Evolutionary conservation across 169 alveolate genomes (phyloP).

Genomic region (Eimeria necatrix): DNA sequence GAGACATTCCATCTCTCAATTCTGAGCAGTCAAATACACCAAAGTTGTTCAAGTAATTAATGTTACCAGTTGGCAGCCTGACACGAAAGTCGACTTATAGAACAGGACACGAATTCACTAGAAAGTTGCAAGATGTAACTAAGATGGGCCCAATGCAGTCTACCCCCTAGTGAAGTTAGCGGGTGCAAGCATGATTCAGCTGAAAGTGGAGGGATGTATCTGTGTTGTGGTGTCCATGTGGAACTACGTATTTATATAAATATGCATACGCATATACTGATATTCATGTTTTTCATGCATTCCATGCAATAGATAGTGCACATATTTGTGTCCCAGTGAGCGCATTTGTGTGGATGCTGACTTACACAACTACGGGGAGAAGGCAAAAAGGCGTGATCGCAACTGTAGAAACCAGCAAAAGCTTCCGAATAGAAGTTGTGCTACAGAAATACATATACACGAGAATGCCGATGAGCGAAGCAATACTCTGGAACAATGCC

Average conservation of each 20-base stretch:
- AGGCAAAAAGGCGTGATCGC: conserved; percentile 88
- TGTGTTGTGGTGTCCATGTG: too few species aligned
- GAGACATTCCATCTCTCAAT: conserved; percentile 88
- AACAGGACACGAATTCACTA: too few species aligned
- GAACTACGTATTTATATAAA: neutral
- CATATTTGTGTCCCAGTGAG: neutral
- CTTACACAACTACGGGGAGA: conserved; percentile 87
- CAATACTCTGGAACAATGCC: conserved; percentile 90
- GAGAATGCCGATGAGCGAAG: conserved; percentile 89
- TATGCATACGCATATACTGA: neutral
- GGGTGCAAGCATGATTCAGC: too few species aligned
- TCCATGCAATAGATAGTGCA: neutral
- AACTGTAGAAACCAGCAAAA: conserved; percentile 88
- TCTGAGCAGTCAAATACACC: conserved; percentile 43
- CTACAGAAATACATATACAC: conserved; percentile 86
- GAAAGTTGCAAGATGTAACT: too few species aligned
- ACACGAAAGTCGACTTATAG: too few species aligned
- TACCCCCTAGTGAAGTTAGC: too few species aligned
- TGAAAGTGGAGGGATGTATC: too few species aligned
- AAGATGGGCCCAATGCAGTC: too few species aligned
- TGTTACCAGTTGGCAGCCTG: too few species aligned
- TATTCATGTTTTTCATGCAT: too few species aligned
- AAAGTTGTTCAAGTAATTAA: neutral
- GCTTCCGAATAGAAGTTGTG: conserved; percentile 80
- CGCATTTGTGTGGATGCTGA: neutral